Percentiles rank a stretch among this genome's conserved stretches.
Evolutionary conservation across 768 basidiomycete species (phyloP).

Genomic region (Termitomyces sp.): DNA sequence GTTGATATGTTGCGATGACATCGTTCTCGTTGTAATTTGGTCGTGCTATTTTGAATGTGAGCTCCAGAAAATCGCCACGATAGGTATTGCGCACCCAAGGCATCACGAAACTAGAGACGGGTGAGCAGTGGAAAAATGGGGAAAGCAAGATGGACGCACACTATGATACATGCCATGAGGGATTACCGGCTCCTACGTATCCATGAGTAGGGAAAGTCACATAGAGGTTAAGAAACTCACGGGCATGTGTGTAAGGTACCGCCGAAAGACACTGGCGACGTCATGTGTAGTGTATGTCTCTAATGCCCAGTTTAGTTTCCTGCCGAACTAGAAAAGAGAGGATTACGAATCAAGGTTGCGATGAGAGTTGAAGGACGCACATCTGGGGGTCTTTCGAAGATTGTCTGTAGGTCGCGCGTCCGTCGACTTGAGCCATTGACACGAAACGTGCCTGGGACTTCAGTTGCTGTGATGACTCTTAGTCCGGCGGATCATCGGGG

Average conservation of each 20-base stretch:
- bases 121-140: conserved; percentile 17
- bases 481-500: conserved; percentile 1
- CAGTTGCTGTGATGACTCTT: conserved; percentile 58
- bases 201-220: conserved; percentile 11
- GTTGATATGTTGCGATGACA: conserved; percentile 78
- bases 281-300: conserved; percentile 92
- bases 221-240: conserved; percentile 44
- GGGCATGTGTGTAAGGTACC: conserved; percentile 96
- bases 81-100: conserved; percentile 50
- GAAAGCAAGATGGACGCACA: conserved; percentile 46
- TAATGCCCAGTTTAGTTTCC: conserved; percentile 86
- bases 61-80: not conserved
- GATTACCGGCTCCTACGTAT: conserved; percentile 84
- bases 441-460: conserved; percentile 91
- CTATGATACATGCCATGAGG: conserved; percentile 86
- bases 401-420: conserved; percentile 91
- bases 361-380: conserved; percentile 40
- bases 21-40: conserved; percentile 67
- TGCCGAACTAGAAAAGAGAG: conserved; percentile 70
- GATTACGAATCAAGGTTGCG: conserved; percentile 1
- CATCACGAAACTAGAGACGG: conserved; percentile 68
- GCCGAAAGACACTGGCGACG: conserved; percentile 92
- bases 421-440: conserved; percentile 94
- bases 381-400: conserved; percentile 86
- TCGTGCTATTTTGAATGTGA: conserved; percentile 47